phyloP scores from a whole-genome alignment of 805 yeast genomes.

The Geotrichum ghanense region DNA sequence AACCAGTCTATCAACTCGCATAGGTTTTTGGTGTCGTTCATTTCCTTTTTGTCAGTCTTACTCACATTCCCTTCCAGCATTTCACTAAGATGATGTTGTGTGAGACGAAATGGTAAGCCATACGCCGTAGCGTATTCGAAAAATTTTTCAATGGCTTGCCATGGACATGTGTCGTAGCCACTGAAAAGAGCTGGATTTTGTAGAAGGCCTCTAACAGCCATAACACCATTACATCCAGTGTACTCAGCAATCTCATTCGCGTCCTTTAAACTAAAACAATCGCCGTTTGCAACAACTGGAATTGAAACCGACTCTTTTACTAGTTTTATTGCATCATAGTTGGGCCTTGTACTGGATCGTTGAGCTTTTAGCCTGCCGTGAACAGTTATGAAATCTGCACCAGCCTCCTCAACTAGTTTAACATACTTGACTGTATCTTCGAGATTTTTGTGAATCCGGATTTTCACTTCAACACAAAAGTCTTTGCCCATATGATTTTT shows the following conservation, averaged over 20 bases:
- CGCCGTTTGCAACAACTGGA: slow-evolving; percentile 98
- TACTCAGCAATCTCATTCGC: slow-evolving; percentile 45
- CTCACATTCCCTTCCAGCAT: slow-evolving; percentile 57
- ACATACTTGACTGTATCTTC: no score
- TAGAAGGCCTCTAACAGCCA: slow-evolving; percentile 90
- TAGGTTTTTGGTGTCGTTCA: slow-evolving; percentile 51
- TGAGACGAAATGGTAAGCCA: slow-evolving; percentile 74
- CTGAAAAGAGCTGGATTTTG: slow-evolving; percentile 82
- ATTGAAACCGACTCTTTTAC: slow-evolving; percentile 42
- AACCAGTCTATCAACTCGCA: slow-evolving; percentile 73
- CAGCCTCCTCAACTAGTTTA: slow-evolving; percentile 64
- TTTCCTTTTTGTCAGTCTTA: slow-evolving; percentile 39
- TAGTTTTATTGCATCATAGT: slow-evolving; percentile 66
- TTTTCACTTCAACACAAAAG: slow-evolving; percentile 81
- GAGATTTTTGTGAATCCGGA: slow-evolving; percentile 82
- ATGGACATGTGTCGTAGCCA: slow-evolving; percentile 65
- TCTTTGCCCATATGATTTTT: no score
- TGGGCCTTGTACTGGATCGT: slow-evolving; percentile 76
- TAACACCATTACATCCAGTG: slow-evolving; percentile 83
- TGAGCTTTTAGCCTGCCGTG: slow-evolving; percentile 97
- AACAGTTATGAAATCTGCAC: slow-evolving; percentile 80
- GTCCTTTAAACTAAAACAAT: slow-evolving; percentile 62
- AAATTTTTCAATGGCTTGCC: slow-evolving; percentile 81
- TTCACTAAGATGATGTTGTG: slow-evolving; percentile 80
- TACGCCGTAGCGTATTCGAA: slow-evolving; percentile 68